phyloP scores from a whole-genome alignment of 306 rosid species.

The Sophora flavescens region DNA sequence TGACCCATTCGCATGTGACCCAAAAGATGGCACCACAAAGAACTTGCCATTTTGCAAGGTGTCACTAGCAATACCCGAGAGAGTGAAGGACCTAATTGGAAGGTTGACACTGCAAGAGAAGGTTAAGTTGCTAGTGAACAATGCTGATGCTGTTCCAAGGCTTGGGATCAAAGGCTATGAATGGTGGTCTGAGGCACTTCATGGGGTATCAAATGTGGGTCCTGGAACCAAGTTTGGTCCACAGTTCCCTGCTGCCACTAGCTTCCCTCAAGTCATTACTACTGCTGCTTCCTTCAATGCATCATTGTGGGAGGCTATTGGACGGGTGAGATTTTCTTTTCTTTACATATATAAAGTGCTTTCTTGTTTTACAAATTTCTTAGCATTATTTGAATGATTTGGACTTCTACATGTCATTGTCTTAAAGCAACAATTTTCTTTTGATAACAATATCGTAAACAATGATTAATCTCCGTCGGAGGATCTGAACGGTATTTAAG shows the following conservation, averaged over 20 bases:
- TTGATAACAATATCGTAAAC: too few species aligned
- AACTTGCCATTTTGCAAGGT: slow-evolving; percentile 61
- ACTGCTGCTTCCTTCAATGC: slow-evolving; percentile 94
- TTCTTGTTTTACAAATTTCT: too few species aligned
- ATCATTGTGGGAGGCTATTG: slow-evolving; percentile 87
- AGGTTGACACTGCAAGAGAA: slow-evolving; percentile 84
- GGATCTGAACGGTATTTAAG: too few species aligned
- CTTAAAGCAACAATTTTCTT: too few species aligned
- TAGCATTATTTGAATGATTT: too few species aligned
- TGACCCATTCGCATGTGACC: slow-evolving; percentile 80
- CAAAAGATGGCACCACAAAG: slow-evolving; percentile 51
- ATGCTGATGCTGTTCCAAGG: slow-evolving; percentile 74
- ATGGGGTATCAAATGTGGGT: slow-evolving; percentile 91
- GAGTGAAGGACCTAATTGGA: slow-evolving; percentile 78
- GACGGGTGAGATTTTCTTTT: slow-evolving; percentile 68
- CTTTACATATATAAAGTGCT: not conserved
- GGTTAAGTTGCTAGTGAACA: slow-evolving; percentile 66
- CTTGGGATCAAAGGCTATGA: slow-evolving; percentile 84
- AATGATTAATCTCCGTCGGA: too few species aligned
- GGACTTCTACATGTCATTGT: too few species aligned
- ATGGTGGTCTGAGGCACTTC: slow-evolving; percentile 99
- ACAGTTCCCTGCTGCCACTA: slow-evolving; percentile 77
- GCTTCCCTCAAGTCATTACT: slow-evolving; percentile 96
- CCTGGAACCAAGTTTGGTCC: slow-evolving; percentile 78
- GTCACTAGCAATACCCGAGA: slow-evolving; percentile 48